These are phyloP conservation scores for Erythrophleum fordii DNA, from an alignment of 306 rosid species.

Conservation along the genomic window DNA sequence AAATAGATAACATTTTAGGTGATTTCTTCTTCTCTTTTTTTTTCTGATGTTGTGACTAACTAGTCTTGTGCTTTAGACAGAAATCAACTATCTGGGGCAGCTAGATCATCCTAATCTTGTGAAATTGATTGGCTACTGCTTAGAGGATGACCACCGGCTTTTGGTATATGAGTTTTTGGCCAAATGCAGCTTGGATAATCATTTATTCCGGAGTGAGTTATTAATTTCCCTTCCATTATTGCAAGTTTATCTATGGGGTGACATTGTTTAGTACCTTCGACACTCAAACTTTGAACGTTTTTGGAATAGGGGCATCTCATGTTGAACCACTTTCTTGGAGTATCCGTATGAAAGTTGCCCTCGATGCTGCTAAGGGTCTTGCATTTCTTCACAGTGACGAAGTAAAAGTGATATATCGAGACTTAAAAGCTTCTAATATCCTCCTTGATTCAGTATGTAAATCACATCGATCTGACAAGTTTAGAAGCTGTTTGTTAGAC, in stretches of 20 bases:
- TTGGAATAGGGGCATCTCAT: constrained; percentile 73
- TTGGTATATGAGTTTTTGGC: constrained; percentile 91
- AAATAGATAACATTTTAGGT: constrained; percentile 27
- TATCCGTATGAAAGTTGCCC: constrained; percentile 81
- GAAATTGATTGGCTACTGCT: constrained; percentile 89
- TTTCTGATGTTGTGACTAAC: constrained; percentile 23
- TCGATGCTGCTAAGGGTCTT: constrained; percentile 92
- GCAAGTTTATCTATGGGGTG: constrained; percentile 17
- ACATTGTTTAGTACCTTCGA: constrained; percentile 11
- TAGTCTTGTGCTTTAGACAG: constrained; percentile 64
- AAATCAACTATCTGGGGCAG: constrained; percentile 92
- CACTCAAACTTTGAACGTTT: constrained; percentile 26
- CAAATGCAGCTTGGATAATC: constrained; percentile 93
- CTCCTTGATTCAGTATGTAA: constrained; percentile 75
- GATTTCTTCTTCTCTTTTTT: neutral
- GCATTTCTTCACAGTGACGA: constrained; percentile 94
- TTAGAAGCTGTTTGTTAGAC: constrained; percentile 24
- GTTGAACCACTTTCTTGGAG: constrained; percentile 94
- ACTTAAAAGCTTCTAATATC: constrained; percentile 84
- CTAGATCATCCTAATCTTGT: constrained; percentile 93
- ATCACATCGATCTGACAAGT: constrained; percentile 10
- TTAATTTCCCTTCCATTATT: constrained; percentile 17
- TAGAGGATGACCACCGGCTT: constrained; percentile 94
- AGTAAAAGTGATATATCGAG: constrained; percentile 92
- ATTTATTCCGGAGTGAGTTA: constrained; percentile 89